A percentile compares a stretch with the other conserved stretches of the same genome.
Evolutionary conservation across 2,329 filamentous ascomycete genomes (phyloP).

Genomic region (Calonectria hongkongensis): DNA sequence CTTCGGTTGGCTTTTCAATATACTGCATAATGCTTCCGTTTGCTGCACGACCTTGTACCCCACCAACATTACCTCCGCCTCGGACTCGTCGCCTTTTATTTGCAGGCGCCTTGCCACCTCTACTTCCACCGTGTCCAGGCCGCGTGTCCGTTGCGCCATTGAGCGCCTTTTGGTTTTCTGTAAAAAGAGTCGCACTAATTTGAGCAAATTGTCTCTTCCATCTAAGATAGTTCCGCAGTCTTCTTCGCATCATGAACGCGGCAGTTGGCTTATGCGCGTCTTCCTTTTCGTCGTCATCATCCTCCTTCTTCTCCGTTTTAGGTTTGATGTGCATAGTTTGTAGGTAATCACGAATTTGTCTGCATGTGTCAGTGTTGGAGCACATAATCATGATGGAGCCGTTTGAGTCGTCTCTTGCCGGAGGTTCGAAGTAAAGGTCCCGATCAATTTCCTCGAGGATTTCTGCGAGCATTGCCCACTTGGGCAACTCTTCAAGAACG

Average conservation of each 20-base stretch:
- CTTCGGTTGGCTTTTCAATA: slow-evolving; percentile 88
- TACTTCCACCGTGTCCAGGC: slow-evolving; percentile 65
- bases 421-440: slow-evolving; percentile 89
- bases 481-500: slow-evolving; percentile 94
- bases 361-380: slow-evolving; percentile 87
- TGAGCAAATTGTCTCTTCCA: slow-evolving; percentile 95
- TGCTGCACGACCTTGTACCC: slow-evolving; percentile 77
- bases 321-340: slow-evolving; percentile 89
- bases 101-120: slow-evolving; percentile 78
- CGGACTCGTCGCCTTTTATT: slow-evolving; percentile 92
- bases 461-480: slow-evolving; percentile 93
- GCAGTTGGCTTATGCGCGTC: slow-evolving; percentile 81
- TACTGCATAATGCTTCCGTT: slow-evolving; percentile 85
- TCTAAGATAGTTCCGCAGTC: slow-evolving; percentile 87
- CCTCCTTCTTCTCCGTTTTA: slow-evolving; percentile 66
- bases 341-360: slow-evolving; percentile 92
- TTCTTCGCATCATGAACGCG: slow-evolving; percentile 91
- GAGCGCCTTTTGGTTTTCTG: slow-evolving; percentile 86
- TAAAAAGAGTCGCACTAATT: slow-evolving; percentile 86
- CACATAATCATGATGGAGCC: slow-evolving; percentile 98
- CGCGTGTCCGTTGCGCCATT: slow-evolving; percentile 78
- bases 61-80: slow-evolving; percentile 81
- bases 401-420: slow-evolving; percentile 86
- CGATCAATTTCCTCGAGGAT: slow-evolving; percentile 95
- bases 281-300: slow-evolving; percentile 64